These are phyloP conservation scores for Pseudonectria buxi DNA, from an alignment of 2,329 filamentous ascomycete genomes.

Conservation along the genomic window DNA sequence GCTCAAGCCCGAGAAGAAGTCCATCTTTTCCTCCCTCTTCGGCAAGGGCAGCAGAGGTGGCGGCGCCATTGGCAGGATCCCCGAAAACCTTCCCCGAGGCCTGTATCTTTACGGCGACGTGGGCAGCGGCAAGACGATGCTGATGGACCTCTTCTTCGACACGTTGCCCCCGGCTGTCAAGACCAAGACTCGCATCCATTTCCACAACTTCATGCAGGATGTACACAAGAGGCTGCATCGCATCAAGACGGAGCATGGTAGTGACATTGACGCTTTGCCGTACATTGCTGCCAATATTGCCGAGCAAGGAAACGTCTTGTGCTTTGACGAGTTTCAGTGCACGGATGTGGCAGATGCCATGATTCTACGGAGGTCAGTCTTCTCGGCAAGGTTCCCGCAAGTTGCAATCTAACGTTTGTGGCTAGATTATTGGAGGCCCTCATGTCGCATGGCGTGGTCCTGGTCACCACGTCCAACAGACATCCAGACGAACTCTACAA, in stretches of 20 bases:
- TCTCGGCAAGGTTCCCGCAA: background rate
- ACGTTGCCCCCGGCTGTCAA: conserved; percentile 74
- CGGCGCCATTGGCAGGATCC: conserved; percentile 46
- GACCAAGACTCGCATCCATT: conserved; percentile 89
- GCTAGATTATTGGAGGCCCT: conserved; percentile 73
- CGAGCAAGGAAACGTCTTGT: conserved; percentile 74
- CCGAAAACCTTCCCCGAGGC: conserved; percentile 72
- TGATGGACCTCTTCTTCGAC: conserved; percentile 98
- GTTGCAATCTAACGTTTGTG: conserved; percentile 9
- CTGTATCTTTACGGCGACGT: conserved; percentile 96
- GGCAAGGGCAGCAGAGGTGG: conserved; percentile 36
- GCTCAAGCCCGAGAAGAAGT: conserved; percentile 47
- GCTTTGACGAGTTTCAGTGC: conserved; percentile 98
- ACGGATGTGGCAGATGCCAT: conserved; percentile 98
- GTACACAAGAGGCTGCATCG: conserved; percentile 86
- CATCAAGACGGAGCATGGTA: conserved; percentile 83
- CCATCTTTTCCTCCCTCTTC: conserved; percentile 57
- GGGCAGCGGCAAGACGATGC: conserved; percentile 96
- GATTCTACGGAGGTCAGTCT: conserved; percentile 69
- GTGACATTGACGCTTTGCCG: conserved; percentile 82
- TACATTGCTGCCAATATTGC: conserved; percentile 95
- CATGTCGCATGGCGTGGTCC: conserved; percentile 94
- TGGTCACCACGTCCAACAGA: conserved; percentile 95
- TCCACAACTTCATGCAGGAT: conserved; percentile 99
- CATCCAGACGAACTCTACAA: conserved; percentile 95